These are phyloP conservation scores for Salvia splendens DNA, from an alignment of 257 asterid species.

Conservation along the genomic window DNA sequence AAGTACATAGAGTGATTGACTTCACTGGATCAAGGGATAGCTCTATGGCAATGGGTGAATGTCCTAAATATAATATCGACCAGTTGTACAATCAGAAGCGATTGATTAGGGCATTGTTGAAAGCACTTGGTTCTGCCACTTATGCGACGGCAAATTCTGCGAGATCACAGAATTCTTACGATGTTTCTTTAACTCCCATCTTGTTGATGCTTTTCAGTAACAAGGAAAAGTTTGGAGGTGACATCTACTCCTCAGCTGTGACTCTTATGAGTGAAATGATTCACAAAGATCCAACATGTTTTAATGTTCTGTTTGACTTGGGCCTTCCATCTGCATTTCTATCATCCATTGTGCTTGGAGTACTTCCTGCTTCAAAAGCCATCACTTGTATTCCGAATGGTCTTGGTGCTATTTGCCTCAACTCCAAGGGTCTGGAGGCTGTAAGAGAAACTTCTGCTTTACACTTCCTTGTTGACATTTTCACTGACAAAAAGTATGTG, in stretches of 20 bases:
- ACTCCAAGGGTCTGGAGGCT: slow-evolving; percentile 88
- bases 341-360: slow-evolving; percentile 74
- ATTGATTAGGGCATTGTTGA: slow-evolving; percentile 76
- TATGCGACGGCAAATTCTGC: slow-evolving; percentile 78
- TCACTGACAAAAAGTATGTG: slow-evolving; percentile 74
- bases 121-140: slow-evolving; percentile 94
- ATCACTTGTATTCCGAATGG: slow-evolving; percentile 95
- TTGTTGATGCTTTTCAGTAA: slow-evolving; percentile 74
- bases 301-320: slow-evolving; percentile 73
- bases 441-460: slow-evolving; percentile 82
- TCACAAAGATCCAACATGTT: slow-evolving; percentile 95
- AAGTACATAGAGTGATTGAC: slow-evolving; percentile 80
- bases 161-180: slow-evolving; percentile 72
- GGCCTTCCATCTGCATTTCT: slow-evolving; percentile 88
- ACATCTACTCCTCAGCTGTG: slow-evolving; percentile 81
- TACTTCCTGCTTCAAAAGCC: slow-evolving; percentile 86
- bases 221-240: slow-evolving; percentile 87
- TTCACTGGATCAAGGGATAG: slow-evolving; percentile 49
- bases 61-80: slow-evolving; percentile 47
- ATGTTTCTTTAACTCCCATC: slow-evolving; percentile 79
- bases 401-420: slow-evolving; percentile 90
- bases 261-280: slow-evolving; percentile 97
- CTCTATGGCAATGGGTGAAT: slow-evolving; percentile 54
- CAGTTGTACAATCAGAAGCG: slow-evolving; percentile 67
- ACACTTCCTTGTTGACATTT: slow-evolving; percentile 73